Evolutionary conservation across 805 yeast species (phyloP).

Genomic region (Lipomyces starkeyi): DNA sequence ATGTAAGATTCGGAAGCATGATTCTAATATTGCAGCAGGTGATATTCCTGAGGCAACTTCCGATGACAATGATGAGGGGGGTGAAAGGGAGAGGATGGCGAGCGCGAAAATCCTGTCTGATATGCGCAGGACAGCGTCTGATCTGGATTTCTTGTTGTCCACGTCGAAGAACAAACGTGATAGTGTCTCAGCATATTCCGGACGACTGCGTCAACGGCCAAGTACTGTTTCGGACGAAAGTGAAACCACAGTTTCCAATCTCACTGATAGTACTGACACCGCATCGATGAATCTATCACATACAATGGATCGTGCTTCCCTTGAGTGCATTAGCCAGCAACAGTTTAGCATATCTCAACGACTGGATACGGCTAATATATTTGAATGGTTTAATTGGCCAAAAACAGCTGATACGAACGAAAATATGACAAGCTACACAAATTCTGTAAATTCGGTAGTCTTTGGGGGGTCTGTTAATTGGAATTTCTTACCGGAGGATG

Average conservation of each 20-base stretch:
- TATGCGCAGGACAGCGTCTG: conserved; percentile 43
- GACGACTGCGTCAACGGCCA: conserved; percentile 11
- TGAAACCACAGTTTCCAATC: no score
- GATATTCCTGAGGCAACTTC: no score
- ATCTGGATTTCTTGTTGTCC: conserved; percentile 40
- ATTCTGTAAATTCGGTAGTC: no score
- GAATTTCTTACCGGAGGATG: no score
- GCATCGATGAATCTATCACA: not conserved
- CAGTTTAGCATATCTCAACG: conserved; percentile 23
- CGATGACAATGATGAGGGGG: conserved; percentile 24
- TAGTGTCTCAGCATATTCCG: no score
- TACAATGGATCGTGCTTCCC: not conserved
- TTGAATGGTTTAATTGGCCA: conserved; percentile 43
- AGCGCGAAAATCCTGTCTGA: conserved; percentile 41
- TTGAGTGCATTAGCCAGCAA: conserved; percentile 6
- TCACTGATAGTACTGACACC: no score
- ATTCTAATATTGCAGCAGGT: no score
- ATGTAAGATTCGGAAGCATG: conserved; percentile 26
- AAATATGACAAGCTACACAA: no score
- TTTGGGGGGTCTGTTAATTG: no score
- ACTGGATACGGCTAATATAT: conserved; percentile 33
- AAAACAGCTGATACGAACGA: conserved; percentile 18
- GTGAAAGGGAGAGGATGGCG: conserved; percentile 23
- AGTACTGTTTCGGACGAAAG: not conserved
- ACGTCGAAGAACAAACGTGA: conserved; percentile 13